phyloP scores from a whole-genome alignment of 2,329 filamentous ascomycete species.

The Aspergillus pseudoterreus region DNA sequence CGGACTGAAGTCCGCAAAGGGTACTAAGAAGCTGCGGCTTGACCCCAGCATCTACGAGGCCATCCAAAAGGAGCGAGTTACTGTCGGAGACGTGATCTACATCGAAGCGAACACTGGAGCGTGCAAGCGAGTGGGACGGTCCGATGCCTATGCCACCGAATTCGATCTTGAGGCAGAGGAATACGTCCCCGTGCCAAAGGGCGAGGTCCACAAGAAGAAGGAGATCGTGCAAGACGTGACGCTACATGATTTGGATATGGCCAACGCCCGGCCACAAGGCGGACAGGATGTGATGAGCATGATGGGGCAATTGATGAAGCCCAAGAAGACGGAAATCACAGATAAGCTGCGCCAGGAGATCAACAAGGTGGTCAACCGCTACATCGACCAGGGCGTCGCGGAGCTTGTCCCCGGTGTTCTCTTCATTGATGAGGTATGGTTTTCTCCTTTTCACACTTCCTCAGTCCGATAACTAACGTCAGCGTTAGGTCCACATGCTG shows the following conservation, averaged over 20 bases:
- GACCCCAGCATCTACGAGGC: conserved; percentile 99
- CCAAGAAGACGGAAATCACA: conserved; percentile 98
- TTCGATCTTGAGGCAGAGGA: conserved; percentile 98
- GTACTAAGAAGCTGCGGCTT: conserved; percentile 94
- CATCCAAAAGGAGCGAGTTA: conserved; percentile 96
- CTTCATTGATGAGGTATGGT: conserved; percentile 90
- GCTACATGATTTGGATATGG: conserved; percentile 91
- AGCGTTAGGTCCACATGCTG: conserved; percentile 86
- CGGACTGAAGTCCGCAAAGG: conserved; percentile 89
- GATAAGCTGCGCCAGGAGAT: conserved; percentile 95
- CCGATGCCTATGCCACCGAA: conserved; percentile 95
- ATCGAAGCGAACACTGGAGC: conserved; percentile 98
- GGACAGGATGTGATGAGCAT: conserved; percentile 99
- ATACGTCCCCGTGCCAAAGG: conserved; percentile 97
- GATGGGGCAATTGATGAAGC: conserved; percentile 99
- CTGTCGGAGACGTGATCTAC: conserved; percentile 95
- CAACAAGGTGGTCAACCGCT: conserved; percentile 98
- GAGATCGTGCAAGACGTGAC: conserved; percentile 99
- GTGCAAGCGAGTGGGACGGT: conserved; percentile 93
- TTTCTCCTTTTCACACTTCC: conserved; percentile 16
- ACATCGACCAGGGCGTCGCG: conserved; percentile 96
- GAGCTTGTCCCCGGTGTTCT: conserved; percentile 97
- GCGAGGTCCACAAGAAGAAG: conserved; percentile 99
- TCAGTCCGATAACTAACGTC: conserved; percentile 10
- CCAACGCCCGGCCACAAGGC: conserved; percentile 90